These are phyloP conservation scores for Talaromyces sp. DNA, from an alignment of 2,329 filamentous ascomycete genomes.

Conservation along the genomic window DNA sequence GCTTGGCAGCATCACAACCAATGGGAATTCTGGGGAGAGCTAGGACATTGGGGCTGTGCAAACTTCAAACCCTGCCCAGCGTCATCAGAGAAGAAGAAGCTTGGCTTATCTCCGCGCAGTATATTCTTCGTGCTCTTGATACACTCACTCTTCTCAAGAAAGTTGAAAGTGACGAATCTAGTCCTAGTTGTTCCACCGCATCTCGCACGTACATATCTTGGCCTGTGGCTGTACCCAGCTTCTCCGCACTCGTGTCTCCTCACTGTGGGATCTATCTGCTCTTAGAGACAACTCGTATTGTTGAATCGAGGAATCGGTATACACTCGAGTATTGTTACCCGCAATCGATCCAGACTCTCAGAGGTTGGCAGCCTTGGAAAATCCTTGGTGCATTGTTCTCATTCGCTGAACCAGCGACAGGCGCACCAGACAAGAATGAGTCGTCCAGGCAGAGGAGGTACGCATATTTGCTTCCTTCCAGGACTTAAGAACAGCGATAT, in stretches of 20 bases:
- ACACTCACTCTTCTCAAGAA: no score
- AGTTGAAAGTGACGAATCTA: not conserved
- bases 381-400: not conserved
- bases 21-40: conserved; percentile 4
- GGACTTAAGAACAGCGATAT: not conserved
- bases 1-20: not conserved
- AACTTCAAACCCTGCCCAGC: not conserved
- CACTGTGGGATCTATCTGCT: not conserved
- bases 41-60: conserved; percentile 16
- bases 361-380: not conserved
- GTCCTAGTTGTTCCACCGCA: not conserved
- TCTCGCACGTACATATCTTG: not conserved
- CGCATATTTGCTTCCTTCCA: not conserved
- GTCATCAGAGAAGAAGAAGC: conserved; percentile 5
- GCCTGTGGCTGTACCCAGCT: conserved; percentile 13
- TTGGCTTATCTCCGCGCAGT: conserved; percentile 8
- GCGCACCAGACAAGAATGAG: conserved; percentile 7
- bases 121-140: no score
- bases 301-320: not conserved
- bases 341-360: not conserved
- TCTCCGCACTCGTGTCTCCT: conserved; percentile 9
- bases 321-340: not conserved
- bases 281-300: not conserved
- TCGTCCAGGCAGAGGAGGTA: conserved; percentile 6
- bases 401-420: conserved; percentile 4